These are phyloP conservation scores for Globisporangium yorkense DNA, from an alignment of 352 stramenopile genomes.

Conservation along the genomic window DNA sequence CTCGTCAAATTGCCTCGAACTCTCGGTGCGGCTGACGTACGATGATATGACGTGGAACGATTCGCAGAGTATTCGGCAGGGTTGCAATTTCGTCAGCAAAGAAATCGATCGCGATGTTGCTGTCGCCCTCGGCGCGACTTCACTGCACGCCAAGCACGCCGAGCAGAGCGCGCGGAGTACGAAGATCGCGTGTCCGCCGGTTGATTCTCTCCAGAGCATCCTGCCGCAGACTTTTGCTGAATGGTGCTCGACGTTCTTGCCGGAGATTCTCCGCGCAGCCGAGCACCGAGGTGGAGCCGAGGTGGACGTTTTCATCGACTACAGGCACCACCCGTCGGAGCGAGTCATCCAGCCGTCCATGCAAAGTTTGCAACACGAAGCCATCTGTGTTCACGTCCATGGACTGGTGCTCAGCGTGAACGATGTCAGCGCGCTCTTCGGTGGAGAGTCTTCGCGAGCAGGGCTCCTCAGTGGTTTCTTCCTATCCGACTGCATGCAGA, in stretches of 20 bases:
- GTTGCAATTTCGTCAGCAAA: constrained; percentile 45
- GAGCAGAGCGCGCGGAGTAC: constrained; percentile 52
- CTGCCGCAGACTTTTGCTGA: constrained; percentile 22
- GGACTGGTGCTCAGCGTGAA: constrained; percentile 38
- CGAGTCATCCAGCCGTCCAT: constrained; percentile 70
- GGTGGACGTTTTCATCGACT: constrained; percentile 67
- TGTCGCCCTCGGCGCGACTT: constrained; percentile 42
- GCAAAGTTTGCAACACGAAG: constrained; percentile 61
- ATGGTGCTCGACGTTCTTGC: constrained; percentile 47
- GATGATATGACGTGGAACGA: constrained; percentile 82
- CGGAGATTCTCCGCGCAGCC: constrained; percentile 50
- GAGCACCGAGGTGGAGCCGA: constrained; percentile 47
- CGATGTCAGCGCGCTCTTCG: constrained; percentile 50
- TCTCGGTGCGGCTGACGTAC: constrained; percentile 34
- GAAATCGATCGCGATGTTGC: constrained; percentile 40
- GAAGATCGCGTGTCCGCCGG: constrained; percentile 37
- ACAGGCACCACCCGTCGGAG: constrained; percentile 51
- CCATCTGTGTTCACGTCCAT: constrained; percentile 69
- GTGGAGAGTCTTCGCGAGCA: constrained; percentile 37
- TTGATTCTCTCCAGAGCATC: constrained; percentile 28
- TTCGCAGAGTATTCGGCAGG: constrained; percentile 42
- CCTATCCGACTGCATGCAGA: constrained; percentile 72
- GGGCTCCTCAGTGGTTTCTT: constrained; percentile 59
- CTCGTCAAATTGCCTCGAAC: constrained; percentile 23
- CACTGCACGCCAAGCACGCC: constrained; percentile 56